A percentile compares a stretch with the other conserved stretches of the same genome.
These are phyloP conservation scores for Mycena capillaripes DNA, from an alignment of 768 basidiomycete species.

Conservation along the genomic window DNA sequence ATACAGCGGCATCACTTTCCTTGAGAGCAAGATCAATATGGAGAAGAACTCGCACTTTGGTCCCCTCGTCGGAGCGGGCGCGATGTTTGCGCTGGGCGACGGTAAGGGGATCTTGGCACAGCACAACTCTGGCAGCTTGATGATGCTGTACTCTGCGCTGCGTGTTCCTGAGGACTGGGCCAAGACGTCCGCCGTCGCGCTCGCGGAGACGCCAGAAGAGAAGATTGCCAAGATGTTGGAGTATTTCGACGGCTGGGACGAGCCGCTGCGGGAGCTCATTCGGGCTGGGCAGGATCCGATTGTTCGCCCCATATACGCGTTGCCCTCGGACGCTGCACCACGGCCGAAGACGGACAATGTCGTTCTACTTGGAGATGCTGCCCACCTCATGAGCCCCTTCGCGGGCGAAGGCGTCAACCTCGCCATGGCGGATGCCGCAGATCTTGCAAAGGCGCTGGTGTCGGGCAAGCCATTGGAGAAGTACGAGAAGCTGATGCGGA, in stretches of 20 bases:
- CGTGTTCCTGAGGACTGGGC: slow-evolving; percentile 27
- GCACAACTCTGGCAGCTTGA: slow-evolving; percentile 45
- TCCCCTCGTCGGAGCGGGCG: slow-evolving; percentile 41
- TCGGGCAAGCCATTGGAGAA: slow-evolving; percentile 22
- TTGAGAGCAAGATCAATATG: slow-evolving; percentile 25
- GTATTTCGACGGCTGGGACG: slow-evolving; percentile 29
- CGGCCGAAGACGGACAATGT: slow-evolving; percentile 11
- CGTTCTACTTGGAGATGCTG: slow-evolving; percentile 50
- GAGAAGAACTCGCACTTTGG: slow-evolving; percentile 32
- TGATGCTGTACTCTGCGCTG: slow-evolving; percentile 41
- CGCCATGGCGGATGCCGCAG: slow-evolving; percentile 47
- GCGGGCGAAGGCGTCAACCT: slow-evolving; percentile 54
- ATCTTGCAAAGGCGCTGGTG: slow-evolving; percentile 24
- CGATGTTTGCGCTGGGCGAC: slow-evolving; percentile 41
- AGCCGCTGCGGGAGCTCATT: slow-evolving; percentile 18
- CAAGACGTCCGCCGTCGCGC: slow-evolving; percentile 19
- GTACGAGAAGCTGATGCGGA: slow-evolving; percentile 29
- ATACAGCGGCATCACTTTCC: slow-evolving; percentile 44
- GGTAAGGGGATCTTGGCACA: slow-evolving; percentile 47
- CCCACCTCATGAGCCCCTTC: slow-evolving; percentile 54
- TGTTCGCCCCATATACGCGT: slow-evolving; percentile 28
- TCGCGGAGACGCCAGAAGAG: slow-evolving; percentile 6
- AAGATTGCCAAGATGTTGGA: slow-evolving; percentile 6
- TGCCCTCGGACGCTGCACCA: slow-evolving; percentile 12
- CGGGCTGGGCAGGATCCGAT: slow-evolving; percentile 14